Base-by-base conservation (phyloP, 371 early-diverging fungal species). In the Parasitella parasitica region DNA sequence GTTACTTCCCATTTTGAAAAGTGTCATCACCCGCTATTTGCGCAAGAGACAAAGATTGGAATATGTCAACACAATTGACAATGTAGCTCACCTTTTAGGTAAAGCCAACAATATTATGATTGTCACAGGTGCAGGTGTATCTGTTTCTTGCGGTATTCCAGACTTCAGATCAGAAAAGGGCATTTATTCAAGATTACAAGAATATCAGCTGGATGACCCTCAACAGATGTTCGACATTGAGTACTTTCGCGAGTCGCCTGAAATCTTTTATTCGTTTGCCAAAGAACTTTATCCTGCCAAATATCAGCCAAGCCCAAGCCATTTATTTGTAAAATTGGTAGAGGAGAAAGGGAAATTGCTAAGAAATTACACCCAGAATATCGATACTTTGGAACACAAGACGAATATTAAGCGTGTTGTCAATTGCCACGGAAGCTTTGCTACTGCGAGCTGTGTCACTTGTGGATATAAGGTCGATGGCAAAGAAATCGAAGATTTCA, bases 361-460 rank as follows among this genome's bases (percentile, higher is more conserved):
- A 27, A 82, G 97, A 51, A 95, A 97, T 63, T 99, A 99, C 70
- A 97, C 99, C 4, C 99, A 99, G 65, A 99, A 99, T 67, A 98
- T 99, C 48, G 99, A 99, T 74, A 95, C 96, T 0, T 73, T 99
- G 36, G 99, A 99, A 75, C 90, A 92, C 49, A 86, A 86, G 35
- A 92, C 95, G 5, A 95, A 97, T 11, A 94, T 99, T 39, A 73
- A 84, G 27, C 73, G 75, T 2, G 88, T 97, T 3, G 81, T 97
- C 8, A 92, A 95, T 54, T 95, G 96, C 62, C 98, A 97, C 70
- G 97, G 94, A 62, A 81, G 94, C 18, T 97, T 97, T 83, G 93
- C 93, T 6, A 89, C 95, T 1, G 96, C 96, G 0, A 86, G 86
- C n/a, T 97, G 97, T 67, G 85, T 96, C 9, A 85, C 83, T 4